Evolutionary conservation across 306 rosid genomes (phyloP), one percentile per base, ranked within the genome.

Genomic region (Hippophae rhamnoides): DNA sequence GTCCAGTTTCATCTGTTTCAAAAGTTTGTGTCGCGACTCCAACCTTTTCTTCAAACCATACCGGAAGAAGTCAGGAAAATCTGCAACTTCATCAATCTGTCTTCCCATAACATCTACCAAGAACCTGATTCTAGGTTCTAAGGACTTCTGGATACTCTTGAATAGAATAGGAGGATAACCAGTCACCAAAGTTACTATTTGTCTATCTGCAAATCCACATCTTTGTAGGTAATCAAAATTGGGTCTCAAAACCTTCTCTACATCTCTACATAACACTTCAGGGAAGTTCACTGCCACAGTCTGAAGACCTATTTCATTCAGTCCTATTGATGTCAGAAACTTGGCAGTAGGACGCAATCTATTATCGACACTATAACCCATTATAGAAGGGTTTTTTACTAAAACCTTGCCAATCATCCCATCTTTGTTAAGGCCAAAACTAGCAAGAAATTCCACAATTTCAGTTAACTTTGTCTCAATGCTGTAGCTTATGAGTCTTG

Each of bases 401-500:
- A 87, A 64, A 57, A 90, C 81, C 79, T 83, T 90, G 9, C 89
- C 94, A 26, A 90, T 79, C 86, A 83, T 72, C 62, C 83, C 89
- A 27, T 90, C 92, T 76, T 76, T 78, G 58, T 74, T 62, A 46
- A 90, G 89, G 46, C 96, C 95, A 76, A 87, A 63, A 63, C 79
- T 66, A 40, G 78, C 83, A 69, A 87, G 74, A 62, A 87, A 90
- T 54, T 85, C 77, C 54, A 83, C 96, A 66, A 82, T 76, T 62
- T 85, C 83, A 8, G 72, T 58, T 61, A 87, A 76, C 79, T 90
- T 90, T 13, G 81, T 70, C 62, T 81, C 96, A 71, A 87, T 87
- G 80, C 87, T 79, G 76, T 90, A 87, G 71, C 98, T 87, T 58
- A 90, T 69, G 38, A 90, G 98, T 89, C 98, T 83, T 7, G 98